Base-by-base conservation (phyloP, 148 eudicot species). In the Rhododendron molle region DNA sequence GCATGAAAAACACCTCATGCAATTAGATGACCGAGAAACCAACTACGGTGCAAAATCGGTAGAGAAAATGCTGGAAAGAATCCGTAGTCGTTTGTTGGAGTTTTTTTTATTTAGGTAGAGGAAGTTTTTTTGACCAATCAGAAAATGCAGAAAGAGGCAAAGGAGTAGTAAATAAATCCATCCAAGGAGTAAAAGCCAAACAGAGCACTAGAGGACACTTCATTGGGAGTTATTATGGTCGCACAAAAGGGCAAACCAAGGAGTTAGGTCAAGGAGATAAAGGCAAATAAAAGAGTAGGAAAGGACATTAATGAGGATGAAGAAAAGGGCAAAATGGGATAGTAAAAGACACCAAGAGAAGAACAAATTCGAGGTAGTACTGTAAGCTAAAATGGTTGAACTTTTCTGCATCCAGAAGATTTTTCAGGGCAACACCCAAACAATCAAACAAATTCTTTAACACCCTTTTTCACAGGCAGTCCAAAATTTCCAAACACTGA, bases 391-490 rank as follows among this genome's bases (percentile, higher is more conserved):
- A 21, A 77, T 15, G 13, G 50, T 69, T 69, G 8, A n/a, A 71
- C 46, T 46, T 83, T 83, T 44, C 73, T 84, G 77, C 81, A 76
- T 71, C 73, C 87, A 84, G 86, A 87, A 86, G 83, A 79, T 43
- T 73, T 77, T 84, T 36, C 28, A 26, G 36, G 21, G 60, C 7
- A 14, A 13, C 3, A 30, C 60, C 84, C 80, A 73, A 44, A 32
- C 38, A 82, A 54, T 49, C 50, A 74, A 86, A 72, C 86, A 82
- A 86, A 58, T 58, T 76, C 26, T 65, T 81, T 47, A 23, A 50
- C 0, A 3, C 79, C 84, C 76, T 76, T 34, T 85, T 83, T n/a
- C 5, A 54, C 62, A 47, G 23, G 54, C 84, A 84, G 18, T 26
- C 76, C 43, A 12, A 54, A 9, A 21, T 14, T 44, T 77, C 47